These are phyloP conservation scores for Diphasiastrum complanatum DNA, from an alignment of 83 land plant genomes.

Conservation along the genomic window DNA sequence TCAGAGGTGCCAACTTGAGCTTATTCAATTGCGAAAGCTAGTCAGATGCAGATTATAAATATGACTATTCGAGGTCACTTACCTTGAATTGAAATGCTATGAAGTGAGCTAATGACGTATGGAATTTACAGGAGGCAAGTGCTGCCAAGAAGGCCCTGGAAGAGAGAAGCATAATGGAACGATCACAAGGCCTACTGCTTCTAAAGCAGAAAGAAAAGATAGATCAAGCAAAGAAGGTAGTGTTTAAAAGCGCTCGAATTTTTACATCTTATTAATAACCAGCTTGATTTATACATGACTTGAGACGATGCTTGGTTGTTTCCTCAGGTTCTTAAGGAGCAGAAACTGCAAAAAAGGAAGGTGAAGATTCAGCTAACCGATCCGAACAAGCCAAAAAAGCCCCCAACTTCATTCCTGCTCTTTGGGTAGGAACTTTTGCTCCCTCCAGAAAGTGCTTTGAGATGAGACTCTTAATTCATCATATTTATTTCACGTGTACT, in stretches of 20 bases:
- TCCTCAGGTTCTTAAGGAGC: neutral
- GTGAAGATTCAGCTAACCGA: slow-evolving; percentile 26
- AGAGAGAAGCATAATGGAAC: slow-evolving; percentile 54
- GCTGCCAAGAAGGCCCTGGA: slow-evolving; percentile 43
- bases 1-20: slow-evolving; percentile 38
- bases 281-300: neutral
- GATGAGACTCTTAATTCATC: too few relatives aligned
- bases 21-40: neutral
- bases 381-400: slow-evolving; percentile 83
- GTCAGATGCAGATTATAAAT: neutral
- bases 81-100: neutral
- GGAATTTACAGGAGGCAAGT: slow-evolving; percentile 40
- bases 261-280: too few relatives aligned
- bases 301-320: neutral
- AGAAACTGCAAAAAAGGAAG: slow-evolving; percentile 46
- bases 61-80: neutral
- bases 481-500: too few relatives aligned
- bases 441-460: too few relatives aligned
- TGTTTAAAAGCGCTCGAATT: neutral
- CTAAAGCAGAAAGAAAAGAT: slow-evolving; percentile 81
- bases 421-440: slow-evolving; percentile 62
- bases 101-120: neutral
- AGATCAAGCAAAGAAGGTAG: slow-evolving; percentile 63
- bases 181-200: slow-evolving; percentile 61
- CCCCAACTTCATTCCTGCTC: slow-evolving; percentile 57